Percentiles rank a stretch among this genome's conserved stretches.
Evolutionary conservation across 257 asterid genomes (phyloP).

Genomic region (Solanum sparsipilum): DNA sequence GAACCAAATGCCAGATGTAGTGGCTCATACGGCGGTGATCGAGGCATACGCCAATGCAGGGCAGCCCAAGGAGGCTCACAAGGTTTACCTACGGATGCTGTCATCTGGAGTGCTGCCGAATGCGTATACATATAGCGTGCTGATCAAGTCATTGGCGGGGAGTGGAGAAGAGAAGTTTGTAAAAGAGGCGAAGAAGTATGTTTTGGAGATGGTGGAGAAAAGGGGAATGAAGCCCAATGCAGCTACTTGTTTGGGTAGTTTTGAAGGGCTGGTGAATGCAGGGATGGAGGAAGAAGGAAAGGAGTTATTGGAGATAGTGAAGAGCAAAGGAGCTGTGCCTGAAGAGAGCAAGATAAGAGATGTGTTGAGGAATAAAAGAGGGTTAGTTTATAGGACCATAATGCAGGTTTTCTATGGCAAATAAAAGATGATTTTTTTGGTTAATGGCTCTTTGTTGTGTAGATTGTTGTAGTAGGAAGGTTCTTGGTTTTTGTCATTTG

Average conservation of each 20-base stretch:
- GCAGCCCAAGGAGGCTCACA: conserved; percentile 56
- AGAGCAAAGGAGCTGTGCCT: conserved; percentile 47
- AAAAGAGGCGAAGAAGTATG: conserved; percentile 44
- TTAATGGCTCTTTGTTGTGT: neutral
- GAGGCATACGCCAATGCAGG: conserved; percentile 76
- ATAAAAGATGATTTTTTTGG: neutral
- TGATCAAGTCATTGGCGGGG: conserved; percentile 42
- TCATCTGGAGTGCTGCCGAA: conserved; percentile 62
- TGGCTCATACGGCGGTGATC: conserved; percentile 80
- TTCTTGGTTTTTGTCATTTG: neutral
- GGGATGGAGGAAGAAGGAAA: conserved; percentile 47
- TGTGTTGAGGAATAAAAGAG: conserved; percentile 33
- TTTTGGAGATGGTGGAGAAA: conserved; percentile 60
- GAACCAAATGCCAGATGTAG: conserved; percentile 70
- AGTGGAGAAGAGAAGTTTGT: conserved; percentile 53
- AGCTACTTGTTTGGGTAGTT: conserved; percentile 29
- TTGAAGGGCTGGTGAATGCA: conserved; percentile 37
- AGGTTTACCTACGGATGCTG: conserved; percentile 60
- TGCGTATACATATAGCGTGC: conserved; percentile 49
- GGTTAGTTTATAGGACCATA: conserved; percentile 15
- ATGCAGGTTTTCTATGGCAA: conserved; percentile 38
- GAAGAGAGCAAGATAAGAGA: conserved; percentile 48
- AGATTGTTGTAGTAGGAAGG: neutral
- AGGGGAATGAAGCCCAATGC: conserved; percentile 57
- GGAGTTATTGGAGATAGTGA: conserved; percentile 53